Conservation (phyloP, 2,329 filamentous ascomycete species). For the Exophiala viscosa region DNA sequence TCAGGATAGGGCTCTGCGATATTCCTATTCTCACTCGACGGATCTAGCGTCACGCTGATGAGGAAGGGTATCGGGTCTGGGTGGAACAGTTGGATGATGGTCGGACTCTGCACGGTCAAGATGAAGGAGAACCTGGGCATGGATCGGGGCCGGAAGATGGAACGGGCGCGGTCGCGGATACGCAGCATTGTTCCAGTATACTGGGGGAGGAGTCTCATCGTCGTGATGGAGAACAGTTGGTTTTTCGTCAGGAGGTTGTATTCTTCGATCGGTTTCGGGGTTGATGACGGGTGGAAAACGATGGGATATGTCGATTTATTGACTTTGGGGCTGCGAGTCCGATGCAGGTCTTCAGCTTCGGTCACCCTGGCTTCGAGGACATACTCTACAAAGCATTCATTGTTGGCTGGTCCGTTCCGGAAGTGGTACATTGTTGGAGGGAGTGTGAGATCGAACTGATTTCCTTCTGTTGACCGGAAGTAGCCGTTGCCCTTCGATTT, state of each 20-base stretch:
- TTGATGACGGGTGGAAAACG: constrained; percentile 21
- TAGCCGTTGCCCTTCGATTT: constrained; percentile 24
- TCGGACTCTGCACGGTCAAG: constrained; percentile 16
- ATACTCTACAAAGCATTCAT: constrained; percentile 25
- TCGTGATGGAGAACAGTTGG: constrained; percentile 17
- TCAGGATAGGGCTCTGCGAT: constrained; percentile 12
- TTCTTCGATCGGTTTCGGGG: constrained; percentile 21
- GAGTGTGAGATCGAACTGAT: constrained; percentile 18
- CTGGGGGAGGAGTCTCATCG: constrained; percentile 20
- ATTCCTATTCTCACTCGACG: constrained; percentile 9
- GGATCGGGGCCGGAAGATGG: constrained; percentile 21
- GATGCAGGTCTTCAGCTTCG: constrained; percentile 22
- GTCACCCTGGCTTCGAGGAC: constrained; percentile 22
- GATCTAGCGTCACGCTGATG: constrained; percentile 13
- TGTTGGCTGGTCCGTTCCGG: constrained; percentile 17
- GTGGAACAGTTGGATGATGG: constrained; percentile 20
- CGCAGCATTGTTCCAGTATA: constrained; percentile 15
- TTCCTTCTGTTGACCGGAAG: constrained; percentile 14
- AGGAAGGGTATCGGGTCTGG: constrained; percentile 18
- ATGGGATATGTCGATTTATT: constrained; percentile 18
- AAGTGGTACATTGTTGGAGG: constrained; percentile 20
- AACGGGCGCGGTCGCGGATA: constrained; percentile 20
- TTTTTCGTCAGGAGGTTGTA: constrained; percentile 9
- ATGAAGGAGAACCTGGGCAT: constrained; percentile 23
- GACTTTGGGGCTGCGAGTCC: constrained; percentile 16